Percentiles rank a stretch among this genome's conserved stretches.
These are phyloP conservation scores for Ogataea chonburiensis DNA, from an alignment of 805 yeast species.

Conservation along the genomic window DNA sequence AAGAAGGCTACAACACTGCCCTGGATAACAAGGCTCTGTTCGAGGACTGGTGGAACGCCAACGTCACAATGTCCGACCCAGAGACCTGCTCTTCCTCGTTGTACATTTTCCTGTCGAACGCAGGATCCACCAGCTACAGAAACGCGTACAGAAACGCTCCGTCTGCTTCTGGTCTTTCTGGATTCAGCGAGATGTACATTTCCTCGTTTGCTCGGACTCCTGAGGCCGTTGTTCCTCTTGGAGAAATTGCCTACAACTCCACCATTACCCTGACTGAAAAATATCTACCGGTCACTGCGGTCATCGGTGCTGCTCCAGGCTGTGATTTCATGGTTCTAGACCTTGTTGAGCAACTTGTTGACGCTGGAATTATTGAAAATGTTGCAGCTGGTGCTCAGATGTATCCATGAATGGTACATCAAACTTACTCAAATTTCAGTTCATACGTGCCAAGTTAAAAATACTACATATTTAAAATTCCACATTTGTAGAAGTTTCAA, in stretches of 20 bases:
- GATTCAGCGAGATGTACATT: conserved; percentile 12
- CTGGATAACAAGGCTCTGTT: conserved; percentile 11
- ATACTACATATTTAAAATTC: too few relatives aligned
- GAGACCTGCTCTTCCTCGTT: conserved; percentile 12
- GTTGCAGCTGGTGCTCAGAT: conserved; percentile 9
- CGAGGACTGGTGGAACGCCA: conserved; percentile 15
- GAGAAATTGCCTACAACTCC: conserved; percentile 14
- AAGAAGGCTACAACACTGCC: conserved; percentile 13
- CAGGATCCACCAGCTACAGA: conserved; percentile 12
- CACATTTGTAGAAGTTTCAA: too few relatives aligned
- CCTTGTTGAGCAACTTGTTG: conserved; percentile 7
- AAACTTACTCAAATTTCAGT: too few relatives aligned
- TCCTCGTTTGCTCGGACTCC: conserved; percentile 18
- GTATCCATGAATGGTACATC: conserved; percentile 7
- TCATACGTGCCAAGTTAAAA: too few relatives aligned
- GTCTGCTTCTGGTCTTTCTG: conserved; percentile 7
- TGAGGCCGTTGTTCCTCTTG: conserved; percentile 15
- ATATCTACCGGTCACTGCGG: conserved; percentile 14
- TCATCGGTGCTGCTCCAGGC: conserved; percentile 17
- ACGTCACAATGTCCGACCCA: conserved; percentile 11
- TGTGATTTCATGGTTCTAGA: conserved; percentile 17
- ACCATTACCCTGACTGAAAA: conserved; percentile 15
- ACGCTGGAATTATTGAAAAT: conserved; percentile 9
- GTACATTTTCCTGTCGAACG: conserved; percentile 12
- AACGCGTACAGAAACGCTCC: conserved; percentile 11